Percentiles rank a stretch among this genome's conserved stretches.
These are phyloP conservation scores for Saccharomyces hybrid DNA, from an alignment of 1,139 yeast species.

Conservation along the genomic window DNA sequence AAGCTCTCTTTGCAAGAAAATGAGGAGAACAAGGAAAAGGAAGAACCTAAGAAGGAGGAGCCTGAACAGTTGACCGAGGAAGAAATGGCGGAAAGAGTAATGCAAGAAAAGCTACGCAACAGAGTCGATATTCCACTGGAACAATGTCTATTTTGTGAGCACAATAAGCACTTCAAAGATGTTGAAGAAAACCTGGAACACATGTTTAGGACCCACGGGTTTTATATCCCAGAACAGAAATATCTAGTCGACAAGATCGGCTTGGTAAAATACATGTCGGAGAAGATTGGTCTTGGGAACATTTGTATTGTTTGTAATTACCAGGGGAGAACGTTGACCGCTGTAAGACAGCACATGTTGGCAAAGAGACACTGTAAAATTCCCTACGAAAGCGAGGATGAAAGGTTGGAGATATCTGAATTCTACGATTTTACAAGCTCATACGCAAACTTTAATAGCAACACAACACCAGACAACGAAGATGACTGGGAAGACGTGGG, in stretches of 20 bases:
- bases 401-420: constrained; percentile 80
- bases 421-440: constrained; percentile 77
- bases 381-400: constrained; percentile 81
- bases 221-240: constrained; percentile 74
- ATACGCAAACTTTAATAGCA: constrained; percentile 39
- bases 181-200: constrained; percentile 63
- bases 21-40: constrained; percentile 8
- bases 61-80: constrained; percentile 35
- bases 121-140: constrained; percentile 65
- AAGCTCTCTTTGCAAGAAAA: constrained; percentile 3
- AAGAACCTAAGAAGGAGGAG: constrained; percentile 6
- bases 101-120: constrained; percentile 49
- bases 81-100: constrained; percentile 43
- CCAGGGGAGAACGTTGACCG: constrained; percentile 80
- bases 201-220: constrained; percentile 71
- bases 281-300: constrained; percentile 87
- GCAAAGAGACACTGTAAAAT: constrained; percentile 81
- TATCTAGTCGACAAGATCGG: constrained; percentile 68
- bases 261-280: constrained; percentile 69
- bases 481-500: constrained; percentile 34
- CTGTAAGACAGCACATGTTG: constrained; percentile 88
- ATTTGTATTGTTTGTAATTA: constrained; percentile 79
- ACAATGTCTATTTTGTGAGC: constrained; percentile 70
- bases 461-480: constrained; percentile 31
- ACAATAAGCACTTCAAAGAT: constrained; percentile 35